Evolutionary conservation across 257 asterid genomes (phyloP).

Genomic region (Scutellaria baicalensis): DNA sequence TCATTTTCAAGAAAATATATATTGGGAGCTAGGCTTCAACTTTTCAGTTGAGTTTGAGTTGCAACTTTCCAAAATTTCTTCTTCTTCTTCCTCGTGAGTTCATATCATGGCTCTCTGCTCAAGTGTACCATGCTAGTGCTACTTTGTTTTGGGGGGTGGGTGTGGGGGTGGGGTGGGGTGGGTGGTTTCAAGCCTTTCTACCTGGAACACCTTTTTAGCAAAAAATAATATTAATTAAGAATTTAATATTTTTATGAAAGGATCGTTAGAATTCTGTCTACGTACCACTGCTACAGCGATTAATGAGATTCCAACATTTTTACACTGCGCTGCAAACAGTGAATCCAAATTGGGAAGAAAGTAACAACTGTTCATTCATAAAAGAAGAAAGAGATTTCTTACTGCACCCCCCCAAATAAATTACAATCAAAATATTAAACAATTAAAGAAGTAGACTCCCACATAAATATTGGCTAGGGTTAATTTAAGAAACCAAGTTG

Average conservation of each 20-base stretch:
- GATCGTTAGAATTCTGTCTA: slow-evolving; percentile 18
- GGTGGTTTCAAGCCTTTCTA: background rate
- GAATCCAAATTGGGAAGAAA: slow-evolving; percentile 12
- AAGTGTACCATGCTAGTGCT: slow-evolving; percentile 16
- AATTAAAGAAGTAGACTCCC: no score
- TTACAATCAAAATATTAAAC: background rate
- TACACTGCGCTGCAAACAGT: slow-evolving; percentile 17
- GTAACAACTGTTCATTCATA: slow-evolving; percentile 21
- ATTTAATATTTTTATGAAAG: slow-evolving; percentile 10
- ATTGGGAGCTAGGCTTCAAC: background rate
- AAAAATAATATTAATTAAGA: background rate
- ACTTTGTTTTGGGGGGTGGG: background rate
- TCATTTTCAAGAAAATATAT: background rate
- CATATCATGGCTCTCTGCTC: slow-evolving; percentile 34
- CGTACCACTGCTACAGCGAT: slow-evolving; percentile 7
- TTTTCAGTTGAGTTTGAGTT: background rate
- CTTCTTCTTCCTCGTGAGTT: slow-evolving; percentile 23
- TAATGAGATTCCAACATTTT: slow-evolving; percentile 24
- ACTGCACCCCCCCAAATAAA: background rate
- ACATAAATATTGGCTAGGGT: no score
- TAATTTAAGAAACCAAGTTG: no score
- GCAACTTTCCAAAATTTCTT: background rate
- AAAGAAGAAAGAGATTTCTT: slow-evolving; percentile 17
- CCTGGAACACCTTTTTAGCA: background rate
- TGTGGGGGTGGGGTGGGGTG: background rate